Base-by-base conservation (phyloP, 2,329 filamentous ascomycete genomes). In the Colletotrichum musicola region DNA sequence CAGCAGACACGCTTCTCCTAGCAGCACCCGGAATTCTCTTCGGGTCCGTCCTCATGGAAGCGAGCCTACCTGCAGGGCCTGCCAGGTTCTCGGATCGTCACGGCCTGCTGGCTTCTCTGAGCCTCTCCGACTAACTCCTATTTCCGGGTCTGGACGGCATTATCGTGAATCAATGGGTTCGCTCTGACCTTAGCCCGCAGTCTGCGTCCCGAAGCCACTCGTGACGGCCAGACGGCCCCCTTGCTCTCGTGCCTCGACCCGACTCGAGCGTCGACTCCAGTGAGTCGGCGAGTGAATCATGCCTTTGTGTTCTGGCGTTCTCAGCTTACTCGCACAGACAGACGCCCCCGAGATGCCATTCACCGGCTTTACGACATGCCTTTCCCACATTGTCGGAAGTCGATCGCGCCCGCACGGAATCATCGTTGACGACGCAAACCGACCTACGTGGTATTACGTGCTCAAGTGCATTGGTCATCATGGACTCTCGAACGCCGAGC, bases 61-160 rank as follows among this genome's bases (percentile, higher is more conserved):
- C 30, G 30, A 35, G 30, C 30, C 30, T 35, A 35, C 30, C 30
- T 35, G 10, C 30, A 35, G 7, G 7, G 30, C 30, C 7, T 7
- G 30, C 30, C 30, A 35, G 30, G 30, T 10, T 35, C 30, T 35
- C 30, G 30, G 30, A 35, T 35, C 30, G 30, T 35, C 18, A 42
- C 5, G 40, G 46, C 16, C 20, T 50, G 6, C 27, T 20, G 18
- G 35, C 35, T 35, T 47, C 49, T n/a, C 12, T 50, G 27, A n/a
- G n/a, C 51, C 27, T 16, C 18, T 30, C 64, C 59, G 44, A 64
- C 40, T 46, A 50, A 55, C 30, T 53, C 61, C 49, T 44, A 40
- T 38, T 20, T 64, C 60, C 64, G 54, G 61, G n/a, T 18, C 40
- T 18, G 25, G 27, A 18, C 38, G 42, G n/a, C 44, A 42, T 42